phyloP scores from a whole-genome alignment of 2,329 filamentous ascomycete genomes.

The Aspergillus tubingensis region DNA sequence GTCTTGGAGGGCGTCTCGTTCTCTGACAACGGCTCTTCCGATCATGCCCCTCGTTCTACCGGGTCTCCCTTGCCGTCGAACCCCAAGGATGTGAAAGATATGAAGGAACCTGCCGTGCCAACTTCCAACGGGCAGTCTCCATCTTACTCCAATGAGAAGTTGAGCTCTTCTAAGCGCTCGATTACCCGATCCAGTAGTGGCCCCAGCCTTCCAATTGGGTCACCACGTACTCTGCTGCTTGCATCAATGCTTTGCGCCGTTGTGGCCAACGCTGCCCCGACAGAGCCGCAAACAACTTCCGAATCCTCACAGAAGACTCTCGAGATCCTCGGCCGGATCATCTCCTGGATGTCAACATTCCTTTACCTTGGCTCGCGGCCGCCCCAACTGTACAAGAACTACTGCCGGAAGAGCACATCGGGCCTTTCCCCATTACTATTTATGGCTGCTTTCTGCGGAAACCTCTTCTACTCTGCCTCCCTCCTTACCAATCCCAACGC shows the following conservation, averaged over 20 bases:
- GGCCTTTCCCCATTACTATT: slow-evolving; percentile 66
- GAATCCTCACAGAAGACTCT: slow-evolving; percentile 31
- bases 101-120: slow-evolving; percentile 25
- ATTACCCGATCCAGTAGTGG: slow-evolving; percentile 30
- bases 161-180: slow-evolving; percentile 29
- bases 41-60: slow-evolving; percentile 16
- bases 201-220: slow-evolving; percentile 33
- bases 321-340: slow-evolving; percentile 52
- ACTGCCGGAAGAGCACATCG: slow-evolving; percentile 62
- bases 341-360: slow-evolving; percentile 59
- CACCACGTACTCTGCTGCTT: slow-evolving; percentile 48
- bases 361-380: slow-evolving; percentile 62
- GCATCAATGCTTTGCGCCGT: slow-evolving; percentile 49
- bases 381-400: slow-evolving; percentile 68
- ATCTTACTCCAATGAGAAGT: slow-evolving; percentile 41
- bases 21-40: slow-evolving; percentile 32
- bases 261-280: slow-evolving; percentile 44
- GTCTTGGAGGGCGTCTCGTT: slow-evolving; percentile 42
- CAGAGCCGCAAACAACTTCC: slow-evolving; percentile 20
- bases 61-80: slow-evolving; percentile 27
- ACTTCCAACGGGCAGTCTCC: slow-evolving; percentile 25
- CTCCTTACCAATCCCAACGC: slow-evolving; percentile 65
- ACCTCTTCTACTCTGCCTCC: slow-evolving; percentile 66
- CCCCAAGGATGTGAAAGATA: slow-evolving; percentile 30
- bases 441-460: slow-evolving; percentile 67